A percentile compares a stretch with the other conserved stretches of the same genome.
Conservation (phyloP, 768 basidiomycete species). For the Megacollybia marginata region DNA sequence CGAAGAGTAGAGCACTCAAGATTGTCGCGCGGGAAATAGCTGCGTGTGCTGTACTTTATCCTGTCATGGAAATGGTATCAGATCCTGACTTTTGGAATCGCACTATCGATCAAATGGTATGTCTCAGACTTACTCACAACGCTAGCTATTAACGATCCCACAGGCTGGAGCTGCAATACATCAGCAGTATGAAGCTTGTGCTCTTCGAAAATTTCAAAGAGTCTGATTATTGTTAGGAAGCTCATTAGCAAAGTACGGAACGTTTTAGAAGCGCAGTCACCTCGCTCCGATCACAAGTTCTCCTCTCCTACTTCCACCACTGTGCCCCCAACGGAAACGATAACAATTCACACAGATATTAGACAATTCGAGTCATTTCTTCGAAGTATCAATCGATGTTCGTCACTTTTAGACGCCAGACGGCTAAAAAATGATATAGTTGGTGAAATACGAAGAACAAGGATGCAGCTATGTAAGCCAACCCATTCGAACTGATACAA, state of each 20-base stretch:
- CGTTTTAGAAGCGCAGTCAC: slow-evolving; percentile 74
- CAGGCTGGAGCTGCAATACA: slow-evolving; percentile 47
- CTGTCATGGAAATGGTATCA: slow-evolving; percentile 85
- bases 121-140: slow-evolving; percentile 20
- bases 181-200: slow-evolving; percentile 31
- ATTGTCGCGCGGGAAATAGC: slow-evolving; percentile 78
- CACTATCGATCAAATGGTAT: slow-evolving; percentile 83
- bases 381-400: slow-evolving; percentile 72
- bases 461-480: slow-evolving; percentile 56
- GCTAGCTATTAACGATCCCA: slow-evolving; percentile 1
- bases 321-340: slow-evolving; percentile 50
- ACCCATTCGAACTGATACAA: background rate
- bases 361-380: slow-evolving; percentile 91
- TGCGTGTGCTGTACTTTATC: slow-evolving; percentile 75
- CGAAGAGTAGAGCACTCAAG: slow-evolving; percentile 58
- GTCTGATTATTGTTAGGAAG: slow-evolving; percentile 37
- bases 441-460: slow-evolving; percentile 82
- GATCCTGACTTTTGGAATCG: slow-evolving; percentile 99
- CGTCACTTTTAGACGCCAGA: slow-evolving; percentile 82
- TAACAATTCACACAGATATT: slow-evolving; percentile 74
- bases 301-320: slow-evolving; percentile 27
- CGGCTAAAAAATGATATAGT: slow-evolving; percentile 88
- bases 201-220: background rate
- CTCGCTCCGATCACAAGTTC: slow-evolving; percentile 38
- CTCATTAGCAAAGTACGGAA: slow-evolving; percentile 84